Percentiles rank a stretch among this genome's conserved stretches.
Evolutionary conservation across 148 eudicot genomes (phyloP).

Genomic region (Fallopia convolvulus): DNA sequence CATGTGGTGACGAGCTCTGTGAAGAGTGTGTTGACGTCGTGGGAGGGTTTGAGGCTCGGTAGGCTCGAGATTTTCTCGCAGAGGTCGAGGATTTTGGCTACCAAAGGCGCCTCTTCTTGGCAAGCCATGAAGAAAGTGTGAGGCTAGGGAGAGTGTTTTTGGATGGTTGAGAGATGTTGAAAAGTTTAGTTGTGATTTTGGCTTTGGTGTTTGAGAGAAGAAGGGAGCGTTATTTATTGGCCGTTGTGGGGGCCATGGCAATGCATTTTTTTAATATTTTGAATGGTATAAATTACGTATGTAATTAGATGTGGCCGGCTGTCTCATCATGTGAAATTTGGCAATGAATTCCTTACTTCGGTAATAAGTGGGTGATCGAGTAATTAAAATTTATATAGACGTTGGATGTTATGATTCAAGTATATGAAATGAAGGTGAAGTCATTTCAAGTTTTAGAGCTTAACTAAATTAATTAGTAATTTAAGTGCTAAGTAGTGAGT

Average conservation of each 20-base stretch:
- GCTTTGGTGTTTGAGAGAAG: constrained; percentile 1
- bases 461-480: too few species aligned
- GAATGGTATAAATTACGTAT: background rate
- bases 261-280: background rate
- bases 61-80: constrained; percentile 41
- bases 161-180: background rate
- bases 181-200: background rate
- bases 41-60: constrained; percentile 44
- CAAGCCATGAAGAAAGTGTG: constrained; percentile 49
- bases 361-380: background rate
- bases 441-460: too few species aligned
- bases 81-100: constrained; percentile 31
- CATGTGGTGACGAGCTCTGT: constrained; percentile 31
- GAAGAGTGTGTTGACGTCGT: constrained; percentile 51
- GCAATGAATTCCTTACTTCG: background rate
- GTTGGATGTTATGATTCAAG: background rate
- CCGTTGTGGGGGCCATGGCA: constrained; percentile 18
- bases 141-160: constrained; percentile 6
- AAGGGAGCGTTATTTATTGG: constrained; percentile 24
- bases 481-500: too few species aligned
- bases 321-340: background rate
- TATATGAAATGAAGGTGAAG: background rate
- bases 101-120: constrained; percentile 34
- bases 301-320: background rate
- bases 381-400: too few species aligned